phyloP scores from a whole-genome alignment of 2,329 filamentous ascomycete genomes.

The Cordyceps cicadae region DNA sequence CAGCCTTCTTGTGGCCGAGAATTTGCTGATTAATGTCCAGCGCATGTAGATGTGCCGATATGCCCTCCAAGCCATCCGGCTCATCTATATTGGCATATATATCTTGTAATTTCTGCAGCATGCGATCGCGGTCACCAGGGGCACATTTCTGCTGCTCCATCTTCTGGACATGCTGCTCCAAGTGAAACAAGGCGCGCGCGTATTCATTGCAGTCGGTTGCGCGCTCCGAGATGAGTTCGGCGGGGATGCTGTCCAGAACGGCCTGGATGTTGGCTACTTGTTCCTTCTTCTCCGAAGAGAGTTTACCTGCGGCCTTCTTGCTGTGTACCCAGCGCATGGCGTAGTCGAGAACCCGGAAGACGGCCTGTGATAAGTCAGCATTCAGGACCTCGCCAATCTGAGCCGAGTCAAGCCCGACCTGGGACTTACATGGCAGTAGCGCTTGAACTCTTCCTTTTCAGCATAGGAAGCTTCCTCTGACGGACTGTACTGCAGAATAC shows the following conservation, averaged over 20 bases:
- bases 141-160: slow-evolving; percentile 37
- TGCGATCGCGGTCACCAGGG: slow-evolving; percentile 48
- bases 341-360: slow-evolving; percentile 88
- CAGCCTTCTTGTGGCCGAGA: slow-evolving; percentile 84
- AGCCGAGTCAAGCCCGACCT: background rate
- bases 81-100: slow-evolving; percentile 98
- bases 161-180: slow-evolving; percentile 75
- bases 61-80: slow-evolving; percentile 90
- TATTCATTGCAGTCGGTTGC: slow-evolving; percentile 94
- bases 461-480: slow-evolving; percentile 43
- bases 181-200: slow-evolving; percentile 83
- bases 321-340: slow-evolving; percentile 81
- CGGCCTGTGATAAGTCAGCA: slow-evolving; percentile 48
- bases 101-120: slow-evolving; percentile 74
- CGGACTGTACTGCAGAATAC: slow-evolving; percentile 59
- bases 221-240: slow-evolving; percentile 65
- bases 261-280: slow-evolving; percentile 41
- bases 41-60: slow-evolving; percentile 76
- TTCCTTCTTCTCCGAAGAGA: slow-evolving; percentile 35
- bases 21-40: slow-evolving; percentile 92
- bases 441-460: slow-evolving; percentile 67
- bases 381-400: background rate
- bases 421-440: slow-evolving; percentile 71
- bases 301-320: slow-evolving; percentile 38
- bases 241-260: slow-evolving; percentile 57